These are phyloP conservation scores for Cladosporium sp. DNA, from an alignment of 2,329 filamentous ascomycete species.

Conservation along the genomic window DNA sequence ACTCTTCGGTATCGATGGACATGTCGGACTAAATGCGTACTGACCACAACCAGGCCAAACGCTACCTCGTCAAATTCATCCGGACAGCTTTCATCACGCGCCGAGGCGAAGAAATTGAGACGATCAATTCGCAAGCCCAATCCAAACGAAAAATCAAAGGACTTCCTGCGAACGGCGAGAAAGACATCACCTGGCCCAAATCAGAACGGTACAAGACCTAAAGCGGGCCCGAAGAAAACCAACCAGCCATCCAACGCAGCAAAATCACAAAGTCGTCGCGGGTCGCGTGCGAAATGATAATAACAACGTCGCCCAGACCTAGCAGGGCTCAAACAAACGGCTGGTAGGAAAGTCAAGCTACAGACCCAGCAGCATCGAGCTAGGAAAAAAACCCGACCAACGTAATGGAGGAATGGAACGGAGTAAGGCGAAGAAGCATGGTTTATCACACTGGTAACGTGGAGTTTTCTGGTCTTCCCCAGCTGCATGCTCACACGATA, in stretches of 20 bases:
- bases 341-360: not conserved
- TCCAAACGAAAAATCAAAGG: not conserved
- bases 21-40: not conserved
- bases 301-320: too few relatives aligned
- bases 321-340: not conserved
- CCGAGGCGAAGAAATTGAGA: conserved; percentile 1
- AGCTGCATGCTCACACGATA: conserved; percentile 7
- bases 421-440: not conserved
- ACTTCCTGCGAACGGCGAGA: not conserved
- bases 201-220: not conserved
- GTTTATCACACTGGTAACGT: not conserved
- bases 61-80: not conserved
- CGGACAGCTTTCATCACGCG: not conserved
- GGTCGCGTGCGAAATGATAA: not conserved
- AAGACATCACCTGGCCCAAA: not conserved
- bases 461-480: not conserved
- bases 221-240: not conserved
- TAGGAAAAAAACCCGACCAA: not conserved
- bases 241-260: not conserved
- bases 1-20: conserved; percentile 5
- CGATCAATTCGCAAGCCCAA: conserved; percentile 2
- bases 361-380: not conserved
- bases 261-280: not conserved
- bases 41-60: not conserved
- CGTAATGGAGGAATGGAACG: not conserved